phyloP scores from a whole-genome alignment of 1,284 basidiomycete genomes.

The Sporisorium scitamineum region DNA sequence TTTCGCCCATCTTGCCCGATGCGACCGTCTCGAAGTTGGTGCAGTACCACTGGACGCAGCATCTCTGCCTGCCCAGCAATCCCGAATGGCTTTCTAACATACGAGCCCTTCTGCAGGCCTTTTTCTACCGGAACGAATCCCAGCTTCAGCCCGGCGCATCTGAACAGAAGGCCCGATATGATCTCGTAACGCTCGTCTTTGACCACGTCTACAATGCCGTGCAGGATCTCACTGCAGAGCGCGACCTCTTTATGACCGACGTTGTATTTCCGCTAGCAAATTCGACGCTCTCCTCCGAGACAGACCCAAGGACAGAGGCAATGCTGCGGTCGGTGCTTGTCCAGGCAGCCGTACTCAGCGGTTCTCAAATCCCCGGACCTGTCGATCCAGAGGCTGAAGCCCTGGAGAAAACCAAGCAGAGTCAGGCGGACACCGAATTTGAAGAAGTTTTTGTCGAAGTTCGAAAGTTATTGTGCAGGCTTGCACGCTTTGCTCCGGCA shows the following conservation, averaged over 20 bases:
- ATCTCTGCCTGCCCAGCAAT: constrained; percentile 64
- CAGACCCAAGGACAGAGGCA: constrained; percentile 43
- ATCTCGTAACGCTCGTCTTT: constrained; percentile 59
- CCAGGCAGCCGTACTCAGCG: constrained; percentile 60
- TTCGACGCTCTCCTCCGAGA: constrained; percentile 53
- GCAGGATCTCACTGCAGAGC: constrained; percentile 58
- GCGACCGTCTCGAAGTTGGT: constrained; percentile 57
- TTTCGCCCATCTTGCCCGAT: constrained; percentile 64
- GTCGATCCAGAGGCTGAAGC: constrained; percentile 41
- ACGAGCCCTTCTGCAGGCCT: constrained; percentile 57
- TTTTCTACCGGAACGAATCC: constrained; percentile 58
- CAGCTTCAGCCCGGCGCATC: constrained; percentile 10
- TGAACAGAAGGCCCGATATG: constrained; percentile 38
- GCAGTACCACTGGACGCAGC: constrained; percentile 57
- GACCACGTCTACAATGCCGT: constrained; percentile 64
- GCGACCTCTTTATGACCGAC: constrained; percentile 56
- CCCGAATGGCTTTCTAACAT: constrained; percentile 64
- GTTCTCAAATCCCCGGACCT: constrained; percentile 44
- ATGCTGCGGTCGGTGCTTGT: constrained; percentile 58
- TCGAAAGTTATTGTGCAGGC: constrained; percentile 44
- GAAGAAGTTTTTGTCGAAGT: constrained; percentile 55
- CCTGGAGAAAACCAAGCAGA: constrained; percentile 12
- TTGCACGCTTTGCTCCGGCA: constrained; percentile 26
- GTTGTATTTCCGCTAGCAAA: constrained; percentile 61
- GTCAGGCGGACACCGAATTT: constrained; percentile 22